A percentile compares a stretch with the other conserved stretches of the same genome.
phyloP scores from a whole-genome alignment of 768 basidiomycete species.

The Rhizopogon sp. region DNA sequence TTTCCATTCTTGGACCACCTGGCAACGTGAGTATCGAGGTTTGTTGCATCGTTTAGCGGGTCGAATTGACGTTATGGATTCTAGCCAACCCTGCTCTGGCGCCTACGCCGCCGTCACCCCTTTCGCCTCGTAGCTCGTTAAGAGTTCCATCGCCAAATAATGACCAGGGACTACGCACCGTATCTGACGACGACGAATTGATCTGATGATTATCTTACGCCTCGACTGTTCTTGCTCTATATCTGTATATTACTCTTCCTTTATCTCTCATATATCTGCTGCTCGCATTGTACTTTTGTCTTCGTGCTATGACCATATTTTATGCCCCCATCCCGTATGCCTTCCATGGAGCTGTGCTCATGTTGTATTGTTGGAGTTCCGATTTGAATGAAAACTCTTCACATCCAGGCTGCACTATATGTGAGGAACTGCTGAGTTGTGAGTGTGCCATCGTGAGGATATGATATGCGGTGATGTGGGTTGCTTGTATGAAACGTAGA shows the following conservation, averaged over 20 bases:
- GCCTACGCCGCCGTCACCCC: conserved; percentile 41
- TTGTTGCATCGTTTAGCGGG: neutral
- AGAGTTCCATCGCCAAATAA: neutral
- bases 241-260: conserved; percentile 20
- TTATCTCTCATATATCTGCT: neutral
- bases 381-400: neutral
- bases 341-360: neutral
- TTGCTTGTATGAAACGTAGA: neutral
- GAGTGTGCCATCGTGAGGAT: neutral
- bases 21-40: conserved; percentile 51
- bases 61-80: conserved; percentile 1
- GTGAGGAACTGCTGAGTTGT: neutral
- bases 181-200: conserved; percentile 2
- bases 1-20: conserved; percentile 51
- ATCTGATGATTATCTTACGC: conserved; percentile 15
- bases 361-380: neutral
- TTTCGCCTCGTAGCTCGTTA: conserved; percentile 47
- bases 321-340: neutral
- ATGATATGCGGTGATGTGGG: neutral
- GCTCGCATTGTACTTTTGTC: neutral
- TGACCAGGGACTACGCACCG: neutral
- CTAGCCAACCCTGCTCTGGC: conserved; percentile 60
- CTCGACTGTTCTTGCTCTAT: conserved; percentile 6
- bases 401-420: neutral
- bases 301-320: neutral